Base-by-base conservation (phyloP, 2,329 filamentous ascomycete genomes). In the Alternaria brassicicola region DNA sequence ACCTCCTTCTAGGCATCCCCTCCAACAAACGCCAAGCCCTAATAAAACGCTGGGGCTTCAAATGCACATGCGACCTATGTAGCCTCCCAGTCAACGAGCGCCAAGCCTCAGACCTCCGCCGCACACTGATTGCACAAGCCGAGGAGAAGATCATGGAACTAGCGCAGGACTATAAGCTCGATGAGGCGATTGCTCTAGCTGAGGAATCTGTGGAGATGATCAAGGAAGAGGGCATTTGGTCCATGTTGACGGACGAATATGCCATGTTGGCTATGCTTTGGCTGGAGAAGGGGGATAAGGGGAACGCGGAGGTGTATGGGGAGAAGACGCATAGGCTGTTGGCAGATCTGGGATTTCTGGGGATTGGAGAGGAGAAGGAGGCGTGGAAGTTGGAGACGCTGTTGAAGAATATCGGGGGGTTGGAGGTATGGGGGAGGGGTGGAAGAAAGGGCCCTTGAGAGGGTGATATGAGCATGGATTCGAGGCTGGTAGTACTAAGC, bases 1-100 rank as follows among this genome's bases (percentile, higher is more conserved):
- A 71, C 39, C 54, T 69, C 47, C 59, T 64, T 17, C 50, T 68
- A 25, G 66, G 66, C 21, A 48, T 59, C 5, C 55, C 68, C 19
- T 61, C 42, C 4, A 0, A 33, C 0, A 26, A 60, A 21, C 63
- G 68, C 35, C 41, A 54, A 25, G 10, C 43, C 6, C 35, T 48
- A 6, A 59, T 70, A 46, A 31, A 55, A 1, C 59, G 60, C 36
- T 72, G 69, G 69, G 68, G 64, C 21, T 72, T 72, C 61, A 63
- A 38, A n/a, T 71, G 69, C 45, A 63, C 59, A 23, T 72, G 67
- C 52, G 15, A 38, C 15, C 60, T 72, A 8, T 72, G 69, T 52
- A 38, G 38, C 6, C 51, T 57, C 0, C 43, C 63, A 0, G 0
- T 39, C 2, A 8, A 23, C 33, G 49, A 57, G 13, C 53, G 53